A percentile compares a stretch with the other conserved stretches of the same genome.
phyloP scores from a whole-genome alignment of 352 stramenopile genomes.

The Phytophthora parvispora region DNA sequence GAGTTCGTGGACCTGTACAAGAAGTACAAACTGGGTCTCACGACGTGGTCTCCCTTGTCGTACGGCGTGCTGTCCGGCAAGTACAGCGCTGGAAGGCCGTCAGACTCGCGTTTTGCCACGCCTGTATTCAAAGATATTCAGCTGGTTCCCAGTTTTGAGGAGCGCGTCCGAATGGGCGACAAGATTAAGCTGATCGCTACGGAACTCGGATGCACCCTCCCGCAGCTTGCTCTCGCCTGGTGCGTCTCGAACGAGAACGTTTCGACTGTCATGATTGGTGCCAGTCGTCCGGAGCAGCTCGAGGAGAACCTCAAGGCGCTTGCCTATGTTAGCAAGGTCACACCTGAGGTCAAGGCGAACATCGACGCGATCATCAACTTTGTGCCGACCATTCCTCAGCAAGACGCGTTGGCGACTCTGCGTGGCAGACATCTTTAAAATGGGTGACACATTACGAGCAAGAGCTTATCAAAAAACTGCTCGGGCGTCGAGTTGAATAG shows the following conservation, averaged over 20 bases:
- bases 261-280: too few species aligned
- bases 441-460: neutral
- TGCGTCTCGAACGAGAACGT: too few species aligned
- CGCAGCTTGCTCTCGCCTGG: too few species aligned
- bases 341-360: slow-evolving; percentile 54
- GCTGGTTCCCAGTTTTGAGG: slow-evolving; percentile 32
- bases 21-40: slow-evolving; percentile 27
- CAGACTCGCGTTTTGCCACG: slow-evolving; percentile 36
- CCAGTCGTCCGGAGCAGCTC: too few species aligned
- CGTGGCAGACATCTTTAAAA: slow-evolving; percentile 5
- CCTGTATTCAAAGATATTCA: slow-evolving; percentile 13
- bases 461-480: neutral
- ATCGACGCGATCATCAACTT: too few species aligned
- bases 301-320: slow-evolving; percentile 67
- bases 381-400: too few species aligned
- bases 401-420: slow-evolving; percentile 19
- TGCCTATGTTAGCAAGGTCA: slow-evolving; percentile 50
- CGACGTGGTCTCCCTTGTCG: slow-evolving; percentile 2
- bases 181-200: too few species aligned
- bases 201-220: too few species aligned
- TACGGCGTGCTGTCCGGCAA: slow-evolving; percentile 60
- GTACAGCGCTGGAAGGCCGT: slow-evolving; percentile 50
- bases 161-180: too few species aligned
- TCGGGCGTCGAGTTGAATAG: too few species aligned
- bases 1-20: slow-evolving; percentile 22